phyloP scores from a whole-genome alignment of 305 asterid genomes.

The Fraxinus sp. region DNA sequence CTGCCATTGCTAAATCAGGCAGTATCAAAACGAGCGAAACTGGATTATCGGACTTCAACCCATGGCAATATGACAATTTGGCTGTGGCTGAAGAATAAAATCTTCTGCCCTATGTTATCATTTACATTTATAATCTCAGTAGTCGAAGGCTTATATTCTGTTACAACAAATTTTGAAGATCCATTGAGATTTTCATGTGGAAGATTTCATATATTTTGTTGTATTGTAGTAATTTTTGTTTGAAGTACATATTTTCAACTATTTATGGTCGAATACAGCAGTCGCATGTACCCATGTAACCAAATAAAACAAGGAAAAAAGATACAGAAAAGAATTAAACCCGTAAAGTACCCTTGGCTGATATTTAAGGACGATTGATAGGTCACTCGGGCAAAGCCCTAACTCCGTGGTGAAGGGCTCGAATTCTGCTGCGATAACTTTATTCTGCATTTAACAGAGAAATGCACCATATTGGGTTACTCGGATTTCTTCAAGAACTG shows the following conservation, averaged over 20 bases:
- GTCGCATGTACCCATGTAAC: not conserved
- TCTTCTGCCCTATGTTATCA: not conserved
- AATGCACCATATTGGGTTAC: not conserved
- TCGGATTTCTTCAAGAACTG: not conserved
- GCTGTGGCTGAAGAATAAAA: conserved; percentile 9
- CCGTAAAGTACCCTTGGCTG: not conserved
- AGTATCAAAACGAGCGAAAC: conserved; percentile 25
- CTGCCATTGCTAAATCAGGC: conserved; percentile 17
- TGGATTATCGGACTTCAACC: conserved; percentile 44
- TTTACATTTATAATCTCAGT: not conserved
- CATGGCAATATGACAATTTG: conserved; percentile 47
- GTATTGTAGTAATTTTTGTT: not conserved
- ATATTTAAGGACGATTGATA: not conserved
- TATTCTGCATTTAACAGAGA: not conserved
- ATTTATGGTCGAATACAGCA: not conserved
- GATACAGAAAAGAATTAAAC: not conserved
- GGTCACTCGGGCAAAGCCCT: not conserved
- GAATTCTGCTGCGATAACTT: not conserved
- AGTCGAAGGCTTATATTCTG: not conserved
- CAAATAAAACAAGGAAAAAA: not conserved
- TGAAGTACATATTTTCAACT: not conserved
- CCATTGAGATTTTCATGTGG: not conserved
- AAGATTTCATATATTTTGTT: not conserved
- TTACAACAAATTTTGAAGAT: not conserved
- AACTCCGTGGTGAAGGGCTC: not conserved